Percentiles rank a stretch among this genome's conserved stretches.
Conservation (phyloP, 176 grass and related monocot genomes). For the Phragmites australis region DNA sequence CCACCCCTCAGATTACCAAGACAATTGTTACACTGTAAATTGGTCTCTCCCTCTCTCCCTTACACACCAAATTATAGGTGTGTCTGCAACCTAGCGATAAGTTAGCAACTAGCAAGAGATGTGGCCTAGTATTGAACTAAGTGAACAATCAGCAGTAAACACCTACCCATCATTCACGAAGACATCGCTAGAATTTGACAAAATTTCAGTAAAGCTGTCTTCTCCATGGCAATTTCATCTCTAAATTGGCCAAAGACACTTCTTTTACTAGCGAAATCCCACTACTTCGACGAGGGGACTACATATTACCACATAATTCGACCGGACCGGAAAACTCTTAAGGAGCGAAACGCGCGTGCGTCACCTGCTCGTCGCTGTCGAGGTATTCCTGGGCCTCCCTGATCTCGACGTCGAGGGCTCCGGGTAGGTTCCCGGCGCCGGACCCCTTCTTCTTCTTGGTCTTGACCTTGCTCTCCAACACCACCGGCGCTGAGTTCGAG, state of each 20-base stretch:
- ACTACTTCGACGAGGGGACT: not conserved
- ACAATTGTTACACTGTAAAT: not conserved
- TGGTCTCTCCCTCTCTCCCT: not conserved
- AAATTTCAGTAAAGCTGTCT: not conserved
- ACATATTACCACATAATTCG: not conserved
- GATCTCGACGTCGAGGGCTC: constrained; percentile 69
- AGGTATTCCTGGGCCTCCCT: constrained; percentile 68
- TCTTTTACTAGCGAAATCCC: not conserved
- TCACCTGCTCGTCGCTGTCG: constrained; percentile 69
- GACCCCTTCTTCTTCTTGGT: constrained; percentile 53
- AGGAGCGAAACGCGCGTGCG: not conserved
- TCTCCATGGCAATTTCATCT: not conserved
- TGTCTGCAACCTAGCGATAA: not conserved
- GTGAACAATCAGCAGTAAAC: not conserved
- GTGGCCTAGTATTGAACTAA: not conserved
- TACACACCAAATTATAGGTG: not conserved
- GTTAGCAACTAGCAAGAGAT: not conserved
- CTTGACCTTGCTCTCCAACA: constrained; percentile 48
- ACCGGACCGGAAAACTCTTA: not conserved
- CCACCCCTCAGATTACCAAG: not conserved
- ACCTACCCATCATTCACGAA: not conserved
- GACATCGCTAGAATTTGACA: not conserved
- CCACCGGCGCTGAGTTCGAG: constrained; percentile 14
- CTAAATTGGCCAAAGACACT: not conserved
- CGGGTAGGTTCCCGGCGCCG: constrained; percentile 50